phyloP scores from a whole-genome alignment of 2,329 filamentous ascomycete genomes.

The Emergomyces africanus region DNA sequence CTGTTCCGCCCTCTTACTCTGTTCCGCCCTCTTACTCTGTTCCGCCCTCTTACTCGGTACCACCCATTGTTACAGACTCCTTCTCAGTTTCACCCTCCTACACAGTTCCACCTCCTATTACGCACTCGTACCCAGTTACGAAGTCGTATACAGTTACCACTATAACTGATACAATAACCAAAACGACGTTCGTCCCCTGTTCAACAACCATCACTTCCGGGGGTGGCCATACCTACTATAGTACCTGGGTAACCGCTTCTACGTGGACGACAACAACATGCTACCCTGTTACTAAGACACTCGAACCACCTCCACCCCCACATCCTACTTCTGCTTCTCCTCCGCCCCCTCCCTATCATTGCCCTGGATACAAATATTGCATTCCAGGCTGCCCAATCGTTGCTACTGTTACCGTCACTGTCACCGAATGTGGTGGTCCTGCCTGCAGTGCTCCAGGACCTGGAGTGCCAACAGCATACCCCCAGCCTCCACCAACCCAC shows the following conservation, averaged over 20 bases:
- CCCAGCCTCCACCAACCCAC: background rate
- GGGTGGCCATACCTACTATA: slow-evolving; percentile 20
- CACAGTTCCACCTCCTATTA: background rate
- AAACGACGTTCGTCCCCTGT: slow-evolving; percentile 22
- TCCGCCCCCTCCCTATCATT: background rate
- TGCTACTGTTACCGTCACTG: slow-evolving; percentile 11
- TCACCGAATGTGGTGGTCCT: slow-evolving; percentile 8
- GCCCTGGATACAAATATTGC: slow-evolving; percentile 3
- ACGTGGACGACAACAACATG: slow-evolving; percentile 19
- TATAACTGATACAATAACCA: slow-evolving; percentile 19
- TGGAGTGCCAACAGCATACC: background rate
- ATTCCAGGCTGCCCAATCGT: slow-evolving; percentile 4
- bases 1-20: background rate
- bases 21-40: background rate
- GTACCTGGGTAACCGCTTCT: slow-evolving; percentile 20
- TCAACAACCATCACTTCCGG: slow-evolving; percentile 19
- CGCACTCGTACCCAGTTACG: background rate
- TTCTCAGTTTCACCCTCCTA: background rate
- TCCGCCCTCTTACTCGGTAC: background rate
- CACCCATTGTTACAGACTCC: no score
- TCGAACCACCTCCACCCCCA: background rate
- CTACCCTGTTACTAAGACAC: slow-evolving; percentile 14
- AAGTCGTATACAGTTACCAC: background rate
- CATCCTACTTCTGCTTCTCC: background rate
- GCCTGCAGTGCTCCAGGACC: background rate